Percentiles rank a stretch among this genome's conserved stretches.
Conservation (phyloP, 2,329 filamentous ascomycete species). For the Sarocladium oryzae region DNA sequence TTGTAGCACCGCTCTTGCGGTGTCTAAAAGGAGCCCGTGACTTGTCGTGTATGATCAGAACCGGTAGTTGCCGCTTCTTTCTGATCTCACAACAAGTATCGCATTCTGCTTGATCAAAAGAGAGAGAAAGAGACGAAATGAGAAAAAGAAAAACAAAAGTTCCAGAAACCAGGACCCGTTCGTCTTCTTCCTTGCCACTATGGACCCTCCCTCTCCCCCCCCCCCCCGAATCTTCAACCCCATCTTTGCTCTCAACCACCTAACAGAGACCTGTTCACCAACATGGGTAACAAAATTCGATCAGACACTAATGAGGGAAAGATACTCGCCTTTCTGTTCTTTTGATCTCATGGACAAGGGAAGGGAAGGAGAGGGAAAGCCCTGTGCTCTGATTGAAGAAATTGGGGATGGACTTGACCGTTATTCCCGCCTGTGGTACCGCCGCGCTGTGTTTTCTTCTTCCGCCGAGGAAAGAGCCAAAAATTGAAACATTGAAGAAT, state of each 20-base stretch:
- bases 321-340: constrained; percentile 61
- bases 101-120: too few relatives aligned
- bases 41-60: too few relatives aligned
- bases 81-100: too few relatives aligned
- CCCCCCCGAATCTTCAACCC: not conserved
- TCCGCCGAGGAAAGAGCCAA: not conserved
- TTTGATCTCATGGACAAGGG: not conserved
- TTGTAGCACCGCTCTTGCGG: not conserved
- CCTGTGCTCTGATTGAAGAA: constrained; percentile 71
- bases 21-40: too few relatives aligned
- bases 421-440: constrained; percentile 54
- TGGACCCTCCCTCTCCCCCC: not conserved
- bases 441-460: not conserved
- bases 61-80: too few relatives aligned
- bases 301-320: constrained; percentile 97
- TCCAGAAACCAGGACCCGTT: constrained; percentile 13
- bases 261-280: constrained; percentile 21
- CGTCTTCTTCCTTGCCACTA: not conserved
- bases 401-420: constrained; percentile 79
- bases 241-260: not conserved
- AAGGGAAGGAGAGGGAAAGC: constrained; percentile 76
- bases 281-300: constrained; percentile 36
- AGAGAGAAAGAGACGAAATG: too few relatives aligned
- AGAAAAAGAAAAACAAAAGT: constrained; percentile 13
- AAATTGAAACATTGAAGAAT: constrained; percentile 6